Percentiles rank a stretch among this genome's conserved stretches.
phyloP scores from a whole-genome alignment of 257 asterid genomes.

The Jasminum sambac region DNA sequence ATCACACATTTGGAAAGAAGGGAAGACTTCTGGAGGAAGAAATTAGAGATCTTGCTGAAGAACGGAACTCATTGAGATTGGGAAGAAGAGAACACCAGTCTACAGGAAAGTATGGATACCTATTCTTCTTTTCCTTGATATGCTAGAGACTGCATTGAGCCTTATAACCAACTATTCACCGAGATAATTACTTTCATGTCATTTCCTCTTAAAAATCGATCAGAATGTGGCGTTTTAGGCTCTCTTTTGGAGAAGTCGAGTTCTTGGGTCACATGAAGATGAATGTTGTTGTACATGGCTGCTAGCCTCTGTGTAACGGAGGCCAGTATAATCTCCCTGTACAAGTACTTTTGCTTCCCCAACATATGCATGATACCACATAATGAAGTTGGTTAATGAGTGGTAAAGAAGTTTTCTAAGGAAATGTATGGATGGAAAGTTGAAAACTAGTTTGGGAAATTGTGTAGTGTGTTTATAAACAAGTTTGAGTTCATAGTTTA shows the following conservation, averaged over 20 bases:
- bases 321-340: not conserved
- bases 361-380: not conserved
- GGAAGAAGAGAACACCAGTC: conserved; percentile 82
- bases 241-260: not conserved
- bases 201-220: not conserved
- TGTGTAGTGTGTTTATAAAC: no score
- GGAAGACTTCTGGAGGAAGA: conserved; percentile 89
- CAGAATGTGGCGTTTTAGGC: not conserved
- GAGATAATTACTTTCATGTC: not conserved
- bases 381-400: not conserved
- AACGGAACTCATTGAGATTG: conserved; percentile 84
- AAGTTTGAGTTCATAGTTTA: no score
- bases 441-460: no score
- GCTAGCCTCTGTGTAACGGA: not conserved
- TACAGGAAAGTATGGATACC: conserved; percentile 63
- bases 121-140: conserved; percentile 3
- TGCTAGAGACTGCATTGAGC: not conserved
- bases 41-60: conserved; percentile 94
- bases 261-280: not conserved
- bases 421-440: no score
- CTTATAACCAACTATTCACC: conserved; percentile 5
- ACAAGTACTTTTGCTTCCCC: not conserved
- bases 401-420: no score
- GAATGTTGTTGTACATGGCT: no score
- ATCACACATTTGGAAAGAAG: conserved; percentile 84